phyloP scores from a whole-genome alignment of 495 filamentous ascomycete species.

The Trichoderma virens region DNA sequence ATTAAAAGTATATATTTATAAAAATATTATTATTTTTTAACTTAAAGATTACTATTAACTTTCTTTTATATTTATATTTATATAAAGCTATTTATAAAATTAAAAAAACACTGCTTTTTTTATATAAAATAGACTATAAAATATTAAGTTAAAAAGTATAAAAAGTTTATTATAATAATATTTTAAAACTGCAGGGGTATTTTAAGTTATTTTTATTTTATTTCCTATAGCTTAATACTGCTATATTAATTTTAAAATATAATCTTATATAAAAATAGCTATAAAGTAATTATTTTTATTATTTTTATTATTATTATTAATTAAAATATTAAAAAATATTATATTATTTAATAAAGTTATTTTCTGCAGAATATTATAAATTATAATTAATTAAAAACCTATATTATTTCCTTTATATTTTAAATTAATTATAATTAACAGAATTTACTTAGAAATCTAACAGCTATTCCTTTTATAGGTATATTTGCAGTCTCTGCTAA shows the following conservation, averaged over 20 bases:
- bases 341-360: neutral
- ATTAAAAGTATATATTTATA: slow-evolving; percentile 13
- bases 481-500: neutral
- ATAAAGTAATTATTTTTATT: neutral
- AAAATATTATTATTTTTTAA: slow-evolving; percentile 6
- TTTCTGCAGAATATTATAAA: neutral
- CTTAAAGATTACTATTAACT: neutral
- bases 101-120: neutral
- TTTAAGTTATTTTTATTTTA: neutral
- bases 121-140: neutral
- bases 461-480: neutral
- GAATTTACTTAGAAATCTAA: neutral
- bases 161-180: neutral
- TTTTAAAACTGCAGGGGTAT: neutral
- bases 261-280: neutral
- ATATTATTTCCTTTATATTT: neutral
- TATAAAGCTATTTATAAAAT: neutral
- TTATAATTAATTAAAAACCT: neutral
- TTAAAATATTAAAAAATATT: neutral
- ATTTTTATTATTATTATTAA: neutral
- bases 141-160: neutral
- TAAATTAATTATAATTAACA: neutral
- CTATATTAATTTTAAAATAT: neutral
- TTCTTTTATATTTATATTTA: neutral
- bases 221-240: neutral